Base-by-base conservation (phyloP, 441 rosid species). In the Erodium chrysanthum region DNA sequence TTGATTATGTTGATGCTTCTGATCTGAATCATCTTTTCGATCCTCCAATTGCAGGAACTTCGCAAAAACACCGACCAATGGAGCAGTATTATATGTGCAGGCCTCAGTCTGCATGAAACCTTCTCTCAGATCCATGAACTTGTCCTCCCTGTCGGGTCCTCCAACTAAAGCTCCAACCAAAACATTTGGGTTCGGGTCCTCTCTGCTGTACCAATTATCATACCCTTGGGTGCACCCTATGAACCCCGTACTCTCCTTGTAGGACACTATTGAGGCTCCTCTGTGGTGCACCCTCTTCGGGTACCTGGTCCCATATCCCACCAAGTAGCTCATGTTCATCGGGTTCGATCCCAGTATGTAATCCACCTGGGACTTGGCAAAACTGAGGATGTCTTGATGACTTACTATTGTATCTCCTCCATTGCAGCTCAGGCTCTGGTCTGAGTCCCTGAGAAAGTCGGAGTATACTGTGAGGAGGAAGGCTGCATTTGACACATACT, bases 201-300 rank as follows among this genome's bases (percentile, higher is more conserved):
- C 46, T 68, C 85, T 75, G 46, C 85, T 68, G 66, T 85, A 93
- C 98, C 98, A 93, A 65, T 75, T 29, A 37, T 91, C 97, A 67
- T 86, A 89, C 58, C 98, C 98, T 73, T 93, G 96, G 6, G 95
- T 93, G 80, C 98, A 91, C 76, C 97, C 98, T 12, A 93, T 93
- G 78, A 93, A 93, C 72, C 86, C 98, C 65, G 83, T 86, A 65
- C 81, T 75, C 76, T 84, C 95, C 68, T 85, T 86, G 33, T 82
- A 86, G 11, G 98, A 85, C 66, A 88, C 81, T 0, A 93, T 80
- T 0, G 98, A 93, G 33, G 97, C 93, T 1, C 96, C 98, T 72
- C 98, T 72, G 42, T 91, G 97, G 83, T 91, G 97, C 66, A 91
- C 96, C 69, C 80, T 85, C 5, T 21, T 69, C 0, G 98, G 98